Conservation (phyloP, 75 land plant genomes). For the Adiantum capillusveneris region DNA sequence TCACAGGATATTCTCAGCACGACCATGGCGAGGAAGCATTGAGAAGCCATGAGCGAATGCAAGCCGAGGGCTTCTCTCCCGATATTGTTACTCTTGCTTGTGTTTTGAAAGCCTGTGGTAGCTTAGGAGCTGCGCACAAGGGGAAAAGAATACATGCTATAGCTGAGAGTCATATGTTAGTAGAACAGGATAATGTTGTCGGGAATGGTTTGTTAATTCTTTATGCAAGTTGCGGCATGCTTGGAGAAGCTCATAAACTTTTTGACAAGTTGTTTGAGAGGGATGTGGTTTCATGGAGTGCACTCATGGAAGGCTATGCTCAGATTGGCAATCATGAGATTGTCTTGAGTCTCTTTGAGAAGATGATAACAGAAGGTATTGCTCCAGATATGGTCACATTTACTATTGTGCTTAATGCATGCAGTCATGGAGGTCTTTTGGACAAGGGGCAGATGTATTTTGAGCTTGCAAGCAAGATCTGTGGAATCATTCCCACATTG, state of each 20-base stretch:
- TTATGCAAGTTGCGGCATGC: constrained; percentile 8
- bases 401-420: constrained; percentile 11
- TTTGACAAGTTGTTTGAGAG: not conserved
- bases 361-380: constrained; percentile 12
- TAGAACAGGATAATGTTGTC: constrained; percentile 2
- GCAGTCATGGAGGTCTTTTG: constrained; percentile 12
- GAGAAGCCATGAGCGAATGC: constrained; percentile 6
- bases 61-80: constrained; percentile 9
- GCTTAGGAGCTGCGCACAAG: constrained; percentile 12
- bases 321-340: not conserved
- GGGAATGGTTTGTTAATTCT: constrained; percentile 1
- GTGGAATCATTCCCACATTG: constrained; percentile 11
- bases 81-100: constrained; percentile 14
- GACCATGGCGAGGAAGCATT: constrained; percentile 14
- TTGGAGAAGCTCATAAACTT: not conserved
- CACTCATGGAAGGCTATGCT: constrained; percentile 2
- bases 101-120: constrained; percentile 12
- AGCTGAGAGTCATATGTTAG: not conserved
- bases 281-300: constrained; percentile 7
- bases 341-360: constrained; percentile 5
- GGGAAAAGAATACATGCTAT: constrained; percentile 10
- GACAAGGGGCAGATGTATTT: constrained; percentile 3
- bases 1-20: constrained; percentile 9
- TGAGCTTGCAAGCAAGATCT: constrained; percentile 3
- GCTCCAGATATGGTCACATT: constrained; percentile 12